Evolutionary conservation across 2,329 filamentous ascomycete species (phyloP).

Genomic region (Aspergillus puulaauensis): DNA sequence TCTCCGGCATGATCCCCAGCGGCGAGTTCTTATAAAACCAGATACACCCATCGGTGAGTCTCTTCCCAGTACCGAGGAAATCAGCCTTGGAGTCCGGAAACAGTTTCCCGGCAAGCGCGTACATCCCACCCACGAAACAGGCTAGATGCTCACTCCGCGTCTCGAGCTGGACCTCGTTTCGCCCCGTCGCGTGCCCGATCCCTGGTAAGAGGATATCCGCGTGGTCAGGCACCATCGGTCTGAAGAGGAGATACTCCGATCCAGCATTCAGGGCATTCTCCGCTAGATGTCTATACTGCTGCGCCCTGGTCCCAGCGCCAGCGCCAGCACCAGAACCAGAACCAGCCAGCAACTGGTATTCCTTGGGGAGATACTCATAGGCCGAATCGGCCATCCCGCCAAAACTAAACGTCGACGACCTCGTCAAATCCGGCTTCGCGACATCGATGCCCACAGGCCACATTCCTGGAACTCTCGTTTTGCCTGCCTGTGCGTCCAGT

Average conservation of each 20-base stretch:
- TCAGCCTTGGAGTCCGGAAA: slow-evolving; percentile 40
- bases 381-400: slow-evolving; percentile 43
- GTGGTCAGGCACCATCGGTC: slow-evolving; percentile 30
- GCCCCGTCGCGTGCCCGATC: neutral
- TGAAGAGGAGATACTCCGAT: slow-evolving; percentile 36
- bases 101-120: slow-evolving; percentile 54
- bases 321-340: slow-evolving; percentile 22
- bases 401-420: slow-evolving; percentile 30
- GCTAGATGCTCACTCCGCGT: slow-evolving; percentile 32
- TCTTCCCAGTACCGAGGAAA: slow-evolving; percentile 45
- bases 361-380: slow-evolving; percentile 46
- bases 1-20: slow-evolving; percentile 59
- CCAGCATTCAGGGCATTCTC: slow-evolving; percentile 29
- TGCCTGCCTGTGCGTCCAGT: slow-evolving; percentile 64
- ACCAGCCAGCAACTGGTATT: slow-evolving; percentile 40
- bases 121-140: slow-evolving; percentile 52
- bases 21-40: slow-evolving; percentile 56
- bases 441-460: slow-evolving; percentile 73
- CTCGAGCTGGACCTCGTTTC: neutral
- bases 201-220: slow-evolving; percentile 5
- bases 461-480: slow-evolving; percentile 68
- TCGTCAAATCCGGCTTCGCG: slow-evolving; percentile 13
- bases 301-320: slow-evolving; percentile 14
- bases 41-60: slow-evolving; percentile 57
- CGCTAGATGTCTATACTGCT: slow-evolving; percentile 39